These are phyloP conservation scores for Tuber borchii DNA, from an alignment of 495 filamentous ascomycete genomes.

Conservation along the genomic window DNA sequence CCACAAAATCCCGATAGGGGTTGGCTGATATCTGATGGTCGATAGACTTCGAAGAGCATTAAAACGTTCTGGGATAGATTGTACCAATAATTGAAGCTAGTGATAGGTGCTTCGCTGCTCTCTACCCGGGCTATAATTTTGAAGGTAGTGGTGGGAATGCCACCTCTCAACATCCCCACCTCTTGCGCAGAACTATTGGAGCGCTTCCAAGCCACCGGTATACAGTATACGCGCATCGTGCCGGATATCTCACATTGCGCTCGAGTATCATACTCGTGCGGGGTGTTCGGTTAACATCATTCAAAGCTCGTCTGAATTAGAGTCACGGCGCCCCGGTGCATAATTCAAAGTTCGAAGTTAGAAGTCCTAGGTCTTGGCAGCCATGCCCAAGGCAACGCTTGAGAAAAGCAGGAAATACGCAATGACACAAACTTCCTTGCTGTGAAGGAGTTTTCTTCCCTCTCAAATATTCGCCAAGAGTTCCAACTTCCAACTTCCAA, in stretches of 20 bases:
- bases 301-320: background rate
- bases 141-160: background rate
- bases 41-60: background rate
- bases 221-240: background rate
- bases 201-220: background rate
- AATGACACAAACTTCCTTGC: no score
- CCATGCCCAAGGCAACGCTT: no score
- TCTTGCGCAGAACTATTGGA: background rate
- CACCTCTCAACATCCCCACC: background rate
- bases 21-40: background rate
- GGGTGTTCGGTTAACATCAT: background rate
- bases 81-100: background rate
- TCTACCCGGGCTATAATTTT: background rate
- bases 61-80: background rate
- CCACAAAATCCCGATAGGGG: background rate
- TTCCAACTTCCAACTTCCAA: no score
- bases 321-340: no score
- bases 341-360: no score
- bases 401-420: no score
- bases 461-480: no score
- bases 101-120: background rate
- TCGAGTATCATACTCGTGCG: background rate
- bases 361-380: no score
- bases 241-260: background rate
- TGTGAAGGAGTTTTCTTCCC: no score